Conservation (phyloP, 331 rosid genomes). For the Acacia pycnantha region DNA sequence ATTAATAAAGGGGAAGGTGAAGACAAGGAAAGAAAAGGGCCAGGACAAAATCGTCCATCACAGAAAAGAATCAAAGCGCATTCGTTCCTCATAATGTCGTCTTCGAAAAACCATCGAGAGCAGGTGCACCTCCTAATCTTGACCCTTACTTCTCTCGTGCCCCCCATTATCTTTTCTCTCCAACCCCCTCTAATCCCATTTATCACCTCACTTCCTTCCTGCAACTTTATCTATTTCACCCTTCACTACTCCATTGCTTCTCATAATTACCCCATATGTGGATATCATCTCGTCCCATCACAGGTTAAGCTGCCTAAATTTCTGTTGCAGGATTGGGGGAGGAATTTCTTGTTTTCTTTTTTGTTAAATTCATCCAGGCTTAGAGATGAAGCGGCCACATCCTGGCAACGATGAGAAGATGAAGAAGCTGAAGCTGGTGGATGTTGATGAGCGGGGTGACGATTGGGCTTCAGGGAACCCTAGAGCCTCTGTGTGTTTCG, state of each 20-base stretch:
- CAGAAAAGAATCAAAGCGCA: slow-evolving; percentile 60
- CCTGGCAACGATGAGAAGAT: slow-evolving; percentile 37
- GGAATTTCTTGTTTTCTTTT: background rate
- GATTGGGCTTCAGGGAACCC: background rate
- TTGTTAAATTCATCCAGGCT: background rate
- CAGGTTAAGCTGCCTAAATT: background rate
- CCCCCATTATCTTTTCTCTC: slow-evolving; percentile 30
- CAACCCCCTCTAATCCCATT: background rate
- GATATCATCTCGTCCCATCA: background rate
- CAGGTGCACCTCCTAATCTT: slow-evolving; percentile 52
- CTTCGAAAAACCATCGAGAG: slow-evolving; percentile 59
- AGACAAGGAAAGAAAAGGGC: background rate
- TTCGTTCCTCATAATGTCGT: slow-evolving; percentile 74
- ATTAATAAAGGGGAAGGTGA: background rate
- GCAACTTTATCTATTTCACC: slow-evolving; percentile 1
- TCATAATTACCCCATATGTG: background rate
- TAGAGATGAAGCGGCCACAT: slow-evolving; percentile 67
- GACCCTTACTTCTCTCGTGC: slow-evolving; percentile 50
- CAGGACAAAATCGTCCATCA: slow-evolving; percentile 51
- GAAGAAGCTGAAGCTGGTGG: slow-evolving; percentile 49
- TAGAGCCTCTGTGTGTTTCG: slow-evolving; percentile 44
- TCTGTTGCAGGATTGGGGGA: background rate
- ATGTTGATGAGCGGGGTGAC: slow-evolving; percentile 3
- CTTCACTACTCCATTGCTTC: background rate
- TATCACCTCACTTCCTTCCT: no score